Percentiles rank a stretch among this genome's conserved stretches.
Evolutionary conservation across 202 grass and related monocot species (phyloP).

Genomic region (Saccharum hybrid): DNA sequence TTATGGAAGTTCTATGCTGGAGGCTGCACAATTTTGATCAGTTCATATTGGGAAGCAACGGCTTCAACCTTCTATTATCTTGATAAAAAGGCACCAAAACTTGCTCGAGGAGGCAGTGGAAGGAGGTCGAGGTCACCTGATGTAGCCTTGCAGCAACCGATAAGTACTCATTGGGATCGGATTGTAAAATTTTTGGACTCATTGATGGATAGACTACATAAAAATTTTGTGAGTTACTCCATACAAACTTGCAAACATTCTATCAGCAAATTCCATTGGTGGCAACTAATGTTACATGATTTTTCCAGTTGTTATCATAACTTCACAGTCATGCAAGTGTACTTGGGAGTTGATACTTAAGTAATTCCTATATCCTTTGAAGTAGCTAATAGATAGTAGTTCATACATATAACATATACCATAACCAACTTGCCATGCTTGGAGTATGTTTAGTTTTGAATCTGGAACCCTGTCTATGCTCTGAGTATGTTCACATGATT

Average conservation of each 20-base stretch:
- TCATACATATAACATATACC: background rate
- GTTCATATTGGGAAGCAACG: slow-evolving; percentile 23
- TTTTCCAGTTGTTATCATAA: background rate
- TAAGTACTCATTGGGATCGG: slow-evolving; percentile 78
- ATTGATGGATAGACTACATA: slow-evolving; percentile 67
- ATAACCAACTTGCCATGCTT: background rate
- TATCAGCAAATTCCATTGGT: background rate
- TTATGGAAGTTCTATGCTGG: background rate
- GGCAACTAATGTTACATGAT: background rate
- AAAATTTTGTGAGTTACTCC: slow-evolving; percentile 71
- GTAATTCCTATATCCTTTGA: background rate
- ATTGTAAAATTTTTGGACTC: slow-evolving; percentile 88
- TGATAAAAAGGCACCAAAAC: slow-evolving; percentile 80
- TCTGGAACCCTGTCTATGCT: background rate
- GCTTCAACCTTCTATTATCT: slow-evolving; percentile 25
- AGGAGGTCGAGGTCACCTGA: slow-evolving; percentile 62
- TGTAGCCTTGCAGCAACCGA: slow-evolving; percentile 53
- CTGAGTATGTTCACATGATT: background rate
- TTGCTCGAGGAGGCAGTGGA: slow-evolving; percentile 61
- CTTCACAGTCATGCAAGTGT: slow-evolving; percentile 26
- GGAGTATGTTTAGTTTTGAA: background rate
- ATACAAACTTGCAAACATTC: slow-evolving; percentile 5
- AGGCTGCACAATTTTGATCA: slow-evolving; percentile 2
- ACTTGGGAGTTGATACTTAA: background rate
- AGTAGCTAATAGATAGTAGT: background rate